phyloP scores from a whole-genome alignment of 495 filamentous ascomycete species.

The Daldinia concentrica region DNA sequence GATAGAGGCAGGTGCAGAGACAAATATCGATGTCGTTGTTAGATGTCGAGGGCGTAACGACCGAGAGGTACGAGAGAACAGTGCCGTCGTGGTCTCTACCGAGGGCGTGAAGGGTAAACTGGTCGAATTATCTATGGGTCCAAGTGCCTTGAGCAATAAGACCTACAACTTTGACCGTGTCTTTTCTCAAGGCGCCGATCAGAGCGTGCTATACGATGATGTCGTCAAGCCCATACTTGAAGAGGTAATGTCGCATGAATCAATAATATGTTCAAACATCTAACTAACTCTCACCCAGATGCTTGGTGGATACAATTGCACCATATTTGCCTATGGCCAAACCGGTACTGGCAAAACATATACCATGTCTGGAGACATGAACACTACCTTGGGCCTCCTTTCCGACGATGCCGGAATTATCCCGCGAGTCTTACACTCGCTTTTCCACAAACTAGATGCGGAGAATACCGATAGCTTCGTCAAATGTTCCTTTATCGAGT shows the following conservation, averaged over 20 bases:
- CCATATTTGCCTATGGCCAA: slow-evolving; percentile 97
- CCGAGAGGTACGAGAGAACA: slow-evolving; percentile 91
- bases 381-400: slow-evolving; percentile 80
- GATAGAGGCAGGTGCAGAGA: slow-evolving; percentile 76
- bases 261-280: background rate
- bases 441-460: slow-evolving; percentile 82
- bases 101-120: slow-evolving; percentile 84
- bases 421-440: slow-evolving; percentile 82
- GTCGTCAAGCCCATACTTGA: slow-evolving; percentile 91
- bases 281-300: slow-evolving; percentile 65
- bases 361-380: slow-evolving; percentile 99
- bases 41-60: slow-evolving; percentile 92
- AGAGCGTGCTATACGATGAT: slow-evolving; percentile 91
- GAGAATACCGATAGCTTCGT: slow-evolving; percentile 87
- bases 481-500: slow-evolving; percentile 97
- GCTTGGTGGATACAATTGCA: slow-evolving; percentile 96
- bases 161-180: slow-evolving; percentile 97
- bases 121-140: slow-evolving; percentile 90
- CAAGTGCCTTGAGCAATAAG: slow-evolving; percentile 92
- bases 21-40: slow-evolving; percentile 97
- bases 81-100: slow-evolving; percentile 86
- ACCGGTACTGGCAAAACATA: slow-evolving; percentile 99
- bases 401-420: slow-evolving; percentile 95
- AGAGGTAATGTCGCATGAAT: slow-evolving; percentile 68
- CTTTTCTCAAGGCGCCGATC: slow-evolving; percentile 94